Conservation (phyloP, 2,329 filamentous ascomycete species). For the Penicillium nordicum region DNA sequence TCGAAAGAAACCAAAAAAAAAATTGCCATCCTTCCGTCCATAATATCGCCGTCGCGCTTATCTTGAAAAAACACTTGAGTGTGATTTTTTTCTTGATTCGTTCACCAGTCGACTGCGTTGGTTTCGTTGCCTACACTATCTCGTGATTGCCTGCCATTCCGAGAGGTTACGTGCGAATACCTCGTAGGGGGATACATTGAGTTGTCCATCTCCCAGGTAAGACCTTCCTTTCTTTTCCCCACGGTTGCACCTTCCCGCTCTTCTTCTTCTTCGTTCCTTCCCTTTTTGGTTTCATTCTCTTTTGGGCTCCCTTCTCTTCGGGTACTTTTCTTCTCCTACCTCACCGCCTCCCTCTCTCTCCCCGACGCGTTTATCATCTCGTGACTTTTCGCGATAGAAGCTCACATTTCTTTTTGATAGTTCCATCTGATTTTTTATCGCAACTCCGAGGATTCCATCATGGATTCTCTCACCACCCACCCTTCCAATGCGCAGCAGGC, state of each 20-base stretch:
- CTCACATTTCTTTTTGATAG: background rate
- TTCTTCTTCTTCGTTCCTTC: too few relatives aligned
- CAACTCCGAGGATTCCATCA: slow-evolving; percentile 46
- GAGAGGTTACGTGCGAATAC: slow-evolving; percentile 13
- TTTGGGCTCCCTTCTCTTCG: too few relatives aligned
- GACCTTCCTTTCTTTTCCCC: slow-evolving; percentile 18
- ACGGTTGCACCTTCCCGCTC: background rate
- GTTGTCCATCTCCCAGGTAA: slow-evolving; percentile 89
- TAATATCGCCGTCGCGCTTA: slow-evolving; percentile 14
- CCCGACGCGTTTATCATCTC: background rate
- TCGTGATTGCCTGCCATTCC: slow-evolving; percentile 9
- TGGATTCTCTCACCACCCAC: slow-evolving; percentile 90
- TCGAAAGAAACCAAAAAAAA: slow-evolving; percentile 17
- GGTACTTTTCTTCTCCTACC: too few relatives aligned
- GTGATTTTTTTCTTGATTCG: slow-evolving; percentile 34
- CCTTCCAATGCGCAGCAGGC: slow-evolving; percentile 88
- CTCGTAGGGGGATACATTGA: slow-evolving; percentile 82
- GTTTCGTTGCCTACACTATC: slow-evolving; percentile 10
- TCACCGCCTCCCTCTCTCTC: background rate
- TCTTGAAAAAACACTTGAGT: slow-evolving; percentile 38
- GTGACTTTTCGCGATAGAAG: background rate
- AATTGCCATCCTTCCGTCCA: slow-evolving; percentile 10
- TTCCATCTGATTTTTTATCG: background rate
- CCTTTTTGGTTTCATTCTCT: background rate
- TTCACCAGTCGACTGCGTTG: slow-evolving; percentile 8